Evolutionary conservation across 2,329 filamentous ascomycete species (phyloP).

Genomic region (Xylaria sp.): DNA sequence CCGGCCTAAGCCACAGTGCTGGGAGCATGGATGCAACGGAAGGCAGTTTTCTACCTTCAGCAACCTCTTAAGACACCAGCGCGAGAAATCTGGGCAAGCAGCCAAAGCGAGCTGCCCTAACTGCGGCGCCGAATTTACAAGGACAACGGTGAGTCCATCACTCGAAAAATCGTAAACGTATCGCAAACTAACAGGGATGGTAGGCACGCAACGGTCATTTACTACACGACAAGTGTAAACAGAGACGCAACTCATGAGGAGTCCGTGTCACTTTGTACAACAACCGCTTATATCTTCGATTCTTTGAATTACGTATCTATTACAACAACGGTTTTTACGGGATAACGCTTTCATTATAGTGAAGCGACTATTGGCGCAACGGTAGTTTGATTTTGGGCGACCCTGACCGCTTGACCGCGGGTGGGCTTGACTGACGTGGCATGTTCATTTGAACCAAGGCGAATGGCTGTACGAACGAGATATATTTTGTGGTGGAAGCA

Average conservation of each 20-base stretch:
- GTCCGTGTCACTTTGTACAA: constrained; percentile 21
- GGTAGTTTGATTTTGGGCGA: constrained; percentile 27
- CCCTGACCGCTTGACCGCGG: constrained; percentile 14
- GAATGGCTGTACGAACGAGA: constrained; percentile 26
- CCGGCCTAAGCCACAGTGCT: constrained; percentile 93
- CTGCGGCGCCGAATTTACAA: constrained; percentile 92
- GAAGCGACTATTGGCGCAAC: constrained; percentile 32
- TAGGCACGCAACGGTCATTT: constrained; percentile 86
- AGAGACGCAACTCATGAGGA: constrained; percentile 60
- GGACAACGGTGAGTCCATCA: constrained; percentile 65
- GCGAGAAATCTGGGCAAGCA: constrained; percentile 92
- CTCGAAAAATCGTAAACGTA: not conserved
- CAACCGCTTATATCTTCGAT: constrained; percentile 14
- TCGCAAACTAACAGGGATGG: constrained; percentile 48
- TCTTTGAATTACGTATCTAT: constrained; percentile 26
- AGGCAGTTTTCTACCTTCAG: constrained; percentile 96
- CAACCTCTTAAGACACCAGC: constrained; percentile 90
- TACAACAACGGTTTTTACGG: constrained; percentile 25
- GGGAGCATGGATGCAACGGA: constrained; percentile 96
- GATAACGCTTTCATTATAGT: constrained; percentile 17
- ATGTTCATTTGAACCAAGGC: constrained; percentile 26
- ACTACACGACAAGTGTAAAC: constrained; percentile 92
- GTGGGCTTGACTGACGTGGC: constrained; percentile 23
- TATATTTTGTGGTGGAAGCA: constrained; percentile 21
- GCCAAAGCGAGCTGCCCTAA: constrained; percentile 89